These are phyloP conservation scores for Candida pseudoviswanathii DNA, from an alignment of 1,139 yeast genomes.

Conservation along the genomic window DNA sequence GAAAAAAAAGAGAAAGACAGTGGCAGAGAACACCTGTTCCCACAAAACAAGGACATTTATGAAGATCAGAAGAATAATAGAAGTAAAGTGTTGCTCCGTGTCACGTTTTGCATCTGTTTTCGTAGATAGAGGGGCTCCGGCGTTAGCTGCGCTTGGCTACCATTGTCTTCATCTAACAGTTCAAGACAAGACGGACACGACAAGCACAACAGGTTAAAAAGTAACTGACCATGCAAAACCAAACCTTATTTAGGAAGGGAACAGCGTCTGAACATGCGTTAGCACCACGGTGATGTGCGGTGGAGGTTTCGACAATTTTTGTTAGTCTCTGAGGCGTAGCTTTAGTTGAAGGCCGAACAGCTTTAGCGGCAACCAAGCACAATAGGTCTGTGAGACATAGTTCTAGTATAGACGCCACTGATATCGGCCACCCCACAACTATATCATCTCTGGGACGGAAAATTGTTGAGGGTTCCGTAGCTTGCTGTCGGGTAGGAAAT, in stretches of 20 bases:
- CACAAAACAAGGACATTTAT: not conserved
- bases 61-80: not conserved
- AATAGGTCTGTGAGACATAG: too few species aligned
- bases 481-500: not conserved
- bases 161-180: not conserved
- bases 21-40: not conserved
- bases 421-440: not conserved
- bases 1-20: not conserved
- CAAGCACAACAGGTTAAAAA: not conserved
- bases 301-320: too few species aligned
- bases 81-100: not conserved
- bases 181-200: not conserved
- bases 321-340: too few species aligned
- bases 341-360: too few species aligned
- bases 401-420: too few species aligned
- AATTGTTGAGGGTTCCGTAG: not conserved
- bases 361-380: too few species aligned
- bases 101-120: not conserved
- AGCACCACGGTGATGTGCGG: too few species aligned
- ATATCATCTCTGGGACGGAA: not conserved
- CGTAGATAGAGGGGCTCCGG: not conserved
- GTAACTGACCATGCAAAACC: not conserved
- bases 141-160: not conserved
- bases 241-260: not conserved
- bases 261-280: too few species aligned